Evolutionary conservation across 306 rosid genomes (phyloP).

Genomic region (Quercus cerris): DNA sequence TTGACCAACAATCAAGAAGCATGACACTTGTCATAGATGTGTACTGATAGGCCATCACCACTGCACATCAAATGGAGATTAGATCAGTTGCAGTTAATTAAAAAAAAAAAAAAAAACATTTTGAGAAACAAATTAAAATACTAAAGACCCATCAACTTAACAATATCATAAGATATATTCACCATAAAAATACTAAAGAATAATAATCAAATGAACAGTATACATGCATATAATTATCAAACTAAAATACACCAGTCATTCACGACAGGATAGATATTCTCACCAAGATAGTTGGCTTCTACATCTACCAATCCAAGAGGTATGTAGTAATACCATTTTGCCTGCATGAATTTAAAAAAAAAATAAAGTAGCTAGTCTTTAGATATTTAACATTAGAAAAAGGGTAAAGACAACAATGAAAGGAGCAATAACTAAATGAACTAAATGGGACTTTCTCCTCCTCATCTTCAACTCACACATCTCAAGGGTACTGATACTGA

Average conservation of each 20-base stretch:
- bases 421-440: background rate
- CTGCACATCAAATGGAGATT: conserved; percentile 45
- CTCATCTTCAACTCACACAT: background rate
- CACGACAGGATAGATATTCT: conserved; percentile 1
- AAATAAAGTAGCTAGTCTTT: conserved; percentile 6
- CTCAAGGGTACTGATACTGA: background rate
- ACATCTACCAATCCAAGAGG: conserved; percentile 88
- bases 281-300: conserved; percentile 95
- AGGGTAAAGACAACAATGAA: background rate
- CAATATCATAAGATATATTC: background rate
- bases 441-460: background rate
- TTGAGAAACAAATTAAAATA: background rate
- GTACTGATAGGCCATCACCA: conserved; percentile 97
- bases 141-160: background rate
- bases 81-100: background rate
- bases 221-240: background rate
- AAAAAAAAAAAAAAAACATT: conserved; percentile 10
- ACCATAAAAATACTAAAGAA: background rate
- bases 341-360: conserved; percentile 43
- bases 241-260: background rate
- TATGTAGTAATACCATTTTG: conserved; percentile 81
- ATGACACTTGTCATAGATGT: conserved; percentile 92
- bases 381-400: background rate
- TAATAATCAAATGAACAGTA: background rate
- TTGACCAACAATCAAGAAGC: conserved; percentile 97